Evolutionary conservation across 2,329 filamentous ascomycete species (phyloP).

Genomic region (Colletotrichum musae): DNA sequence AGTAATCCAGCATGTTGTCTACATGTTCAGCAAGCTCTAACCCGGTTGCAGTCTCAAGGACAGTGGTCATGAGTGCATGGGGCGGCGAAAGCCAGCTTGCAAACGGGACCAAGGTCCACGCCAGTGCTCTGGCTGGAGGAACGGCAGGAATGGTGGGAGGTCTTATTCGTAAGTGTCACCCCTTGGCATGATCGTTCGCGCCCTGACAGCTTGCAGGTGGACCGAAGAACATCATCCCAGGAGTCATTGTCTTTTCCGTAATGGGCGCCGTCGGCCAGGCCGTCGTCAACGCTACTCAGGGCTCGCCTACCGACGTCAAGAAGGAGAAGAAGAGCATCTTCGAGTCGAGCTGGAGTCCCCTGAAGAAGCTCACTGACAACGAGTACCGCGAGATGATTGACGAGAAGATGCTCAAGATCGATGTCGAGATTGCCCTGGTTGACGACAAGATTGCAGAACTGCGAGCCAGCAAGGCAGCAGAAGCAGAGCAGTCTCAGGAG

Average conservation of each 20-base stretch:
- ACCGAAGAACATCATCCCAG: conserved; percentile 67
- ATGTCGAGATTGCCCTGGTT: conserved; percentile 83
- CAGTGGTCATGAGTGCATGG: conserved; percentile 62
- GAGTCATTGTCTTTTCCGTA: conserved; percentile 63
- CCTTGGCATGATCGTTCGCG: background rate
- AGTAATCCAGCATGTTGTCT: conserved; percentile 46
- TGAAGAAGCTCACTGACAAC: conserved; percentile 78
- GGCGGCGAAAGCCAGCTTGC: conserved; percentile 68
- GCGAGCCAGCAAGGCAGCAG: conserved; percentile 37
- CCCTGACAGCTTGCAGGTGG: conserved; percentile 57
- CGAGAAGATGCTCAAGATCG: conserved; percentile 79
- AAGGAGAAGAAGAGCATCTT: conserved; percentile 59
- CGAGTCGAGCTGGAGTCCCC: conserved; percentile 78
- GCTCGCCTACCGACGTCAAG: conserved; percentile 38
- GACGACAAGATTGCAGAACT: conserved; percentile 78
- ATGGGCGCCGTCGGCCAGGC: conserved; percentile 58
- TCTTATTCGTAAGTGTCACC: conserved; percentile 62
- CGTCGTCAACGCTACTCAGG: conserved; percentile 51
- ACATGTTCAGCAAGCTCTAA: conserved; percentile 27
- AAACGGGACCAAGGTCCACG: conserved; percentile 72
- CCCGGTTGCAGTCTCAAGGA: conserved; percentile 60
- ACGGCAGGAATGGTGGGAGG: conserved; percentile 75
- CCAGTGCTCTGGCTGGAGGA: conserved; percentile 79
- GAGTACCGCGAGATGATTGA: conserved; percentile 80
- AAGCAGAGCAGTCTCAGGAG: background rate